Base-by-base conservation (phyloP, 352 stramenopile species). In the Vaucheria bursata region DNA sequence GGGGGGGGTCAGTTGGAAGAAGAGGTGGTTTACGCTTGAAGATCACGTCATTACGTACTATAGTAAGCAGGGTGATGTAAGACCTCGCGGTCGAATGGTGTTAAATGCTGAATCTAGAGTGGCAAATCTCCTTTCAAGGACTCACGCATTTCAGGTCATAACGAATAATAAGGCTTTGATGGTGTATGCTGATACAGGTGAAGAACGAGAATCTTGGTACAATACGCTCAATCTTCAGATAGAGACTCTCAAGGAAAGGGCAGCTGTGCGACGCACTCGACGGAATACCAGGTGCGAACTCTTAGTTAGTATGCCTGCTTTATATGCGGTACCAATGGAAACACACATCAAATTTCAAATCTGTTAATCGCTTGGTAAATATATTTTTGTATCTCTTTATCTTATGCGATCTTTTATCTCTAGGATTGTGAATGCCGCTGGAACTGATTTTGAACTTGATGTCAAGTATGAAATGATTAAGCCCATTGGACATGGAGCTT, bases 381-480 rank as follows among this genome's bases (percentile, higher is more conserved):
- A 12, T 50, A 50, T 12, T 50, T 5, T 50, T 50, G 39, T 50
- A 12, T 50, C 5, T 50, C 39, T 50, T 50, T 50, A 12, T 50
- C 12, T 5, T 50, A 12, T 50, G 39, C 39, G 39, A 12, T 5
- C 39, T 12, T 12, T 50, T 5, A 50, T 5, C 59, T 59, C 12
- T 69, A 84, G 70, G 71, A 64, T 68, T 18, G 79, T 85, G n/a
- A 84, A 82, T 45, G 80, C 78, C 18, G 77, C 78, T 2, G 80
- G 80, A 2, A 85, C 80, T 6, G 80, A 85, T 49, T 85, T 85
- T 49, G 81, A 96, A 80, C 92, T 97, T 50, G 90, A 96, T 83
- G 84, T 89, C 39, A 93, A 94, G 82, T 97, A 97, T 88, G 92
- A 95, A 82, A 88, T 96, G 81, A 92, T 97, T 85, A 97, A 97